Base-by-base conservation (phyloP, 108 stramenopile species). In the Asterionellopsis glacialis region DNA sequence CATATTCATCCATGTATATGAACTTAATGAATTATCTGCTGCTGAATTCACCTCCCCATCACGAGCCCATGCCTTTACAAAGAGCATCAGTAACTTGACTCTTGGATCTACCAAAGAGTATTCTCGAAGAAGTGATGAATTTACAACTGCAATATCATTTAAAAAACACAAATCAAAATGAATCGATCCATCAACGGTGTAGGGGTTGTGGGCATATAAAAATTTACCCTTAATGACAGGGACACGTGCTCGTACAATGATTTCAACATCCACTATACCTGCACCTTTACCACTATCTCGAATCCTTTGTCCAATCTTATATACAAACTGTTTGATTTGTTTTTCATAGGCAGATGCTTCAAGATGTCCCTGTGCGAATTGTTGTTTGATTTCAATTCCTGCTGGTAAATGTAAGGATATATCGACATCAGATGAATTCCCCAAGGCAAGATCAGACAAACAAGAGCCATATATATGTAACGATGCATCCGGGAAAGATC, bases 91-190 rank as follows among this genome's bases (percentile, higher is more conserved):
- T 25, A 62, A 40, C 48, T 72, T 57, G 28, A 80, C 82, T n/a
- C 81, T 70, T n/a, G 39, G 49, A 58, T 88, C 81, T 39, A 88
- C 61, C 24, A 76, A 33, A 12, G 87, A 86, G 57, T 93, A 93
- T 61, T 88, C 92, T 33, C 83, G 64, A n/a, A 90, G 57, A 9
- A 93, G 59, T 0, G 62, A 60, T 0, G 85, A 87, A 61, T 93
- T 93, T 21, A 67, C 83, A 0, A 93, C 91, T 3, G 91, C 88
- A 56, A 90, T 84, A 33, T 93, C 88, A 63, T 93, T 93, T 52
- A 84, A 61, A 45, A 93, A 90, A 64, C 92, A 93, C 48, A 93
- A 65, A 58, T 93, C 92, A 73, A 89, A 89, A 44, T 80, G 22
- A 5, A 87, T 58, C 7, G 74, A 76, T 45, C 88, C 88, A 55